Conservation (phyloP, 2,329 filamentous ascomycete genomes). For the Lasiodiplodia gonubiensis region DNA sequence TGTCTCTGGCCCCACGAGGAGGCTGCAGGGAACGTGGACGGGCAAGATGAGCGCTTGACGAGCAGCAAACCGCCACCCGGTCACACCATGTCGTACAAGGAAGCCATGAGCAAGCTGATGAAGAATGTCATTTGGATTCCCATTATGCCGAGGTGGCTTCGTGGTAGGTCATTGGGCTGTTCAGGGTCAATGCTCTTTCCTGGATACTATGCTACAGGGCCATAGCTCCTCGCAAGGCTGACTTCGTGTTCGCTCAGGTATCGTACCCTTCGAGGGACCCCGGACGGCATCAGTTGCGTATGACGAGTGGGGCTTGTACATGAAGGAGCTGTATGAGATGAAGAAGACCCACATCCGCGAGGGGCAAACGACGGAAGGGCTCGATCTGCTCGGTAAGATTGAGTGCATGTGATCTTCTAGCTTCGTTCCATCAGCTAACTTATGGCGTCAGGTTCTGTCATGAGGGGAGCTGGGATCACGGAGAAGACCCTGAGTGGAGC, state of each 20-base stretch:
- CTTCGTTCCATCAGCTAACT: conserved; percentile 43
- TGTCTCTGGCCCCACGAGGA: conserved; percentile 65
- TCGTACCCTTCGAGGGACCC: conserved; percentile 26
- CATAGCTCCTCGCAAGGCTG: background rate
- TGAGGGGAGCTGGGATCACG: conserved; percentile 42
- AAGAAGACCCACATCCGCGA: conserved; percentile 58
- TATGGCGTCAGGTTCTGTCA: conserved; percentile 40
- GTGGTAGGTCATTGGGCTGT: conserved; percentile 44
- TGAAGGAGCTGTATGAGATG: conserved; percentile 69
- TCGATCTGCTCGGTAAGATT: conserved; percentile 60
- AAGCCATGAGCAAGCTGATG: conserved; percentile 66
- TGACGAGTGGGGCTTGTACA: conserved; percentile 69
- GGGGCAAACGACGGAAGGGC: conserved; percentile 48
- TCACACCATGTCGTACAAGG: conserved; percentile 66
- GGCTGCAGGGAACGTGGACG: conserved; percentile 44
- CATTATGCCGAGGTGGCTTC: conserved; percentile 65
- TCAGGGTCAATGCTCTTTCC: conserved; percentile 1
- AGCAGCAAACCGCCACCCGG: conserved; percentile 41
- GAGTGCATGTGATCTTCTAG: conserved; percentile 22
- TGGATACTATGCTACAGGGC: too few species aligned
- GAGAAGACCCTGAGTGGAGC: conserved; percentile 30
- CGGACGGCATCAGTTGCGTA: conserved; percentile 27
- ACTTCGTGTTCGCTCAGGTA: conserved; percentile 7
- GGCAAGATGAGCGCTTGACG: conserved; percentile 38
- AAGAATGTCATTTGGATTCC: conserved; percentile 69